Evolutionary conservation across 2,329 filamentous ascomycete species (phyloP).

Genomic region (Xylariaceae sp.): DNA sequence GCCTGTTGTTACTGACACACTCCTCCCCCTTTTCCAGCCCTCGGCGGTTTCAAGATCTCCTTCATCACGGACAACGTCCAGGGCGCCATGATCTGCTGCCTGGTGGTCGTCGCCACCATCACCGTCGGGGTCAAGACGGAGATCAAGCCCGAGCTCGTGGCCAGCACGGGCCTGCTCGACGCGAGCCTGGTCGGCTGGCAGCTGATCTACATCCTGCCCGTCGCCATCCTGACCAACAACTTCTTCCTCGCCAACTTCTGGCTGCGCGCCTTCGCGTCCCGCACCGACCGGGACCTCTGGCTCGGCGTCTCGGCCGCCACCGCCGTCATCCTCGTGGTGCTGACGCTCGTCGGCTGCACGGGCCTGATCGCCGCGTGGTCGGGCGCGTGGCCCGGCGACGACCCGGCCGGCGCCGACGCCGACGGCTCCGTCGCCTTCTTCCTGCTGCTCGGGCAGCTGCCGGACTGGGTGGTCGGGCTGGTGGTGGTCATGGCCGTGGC

Average conservation of each 20-base stretch:
- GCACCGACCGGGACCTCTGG: slow-evolving; percentile 70
- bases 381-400: slow-evolving; percentile 59
- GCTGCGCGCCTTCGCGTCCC: slow-evolving; percentile 75
- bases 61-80: slow-evolving; percentile 81
- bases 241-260: slow-evolving; percentile 82
- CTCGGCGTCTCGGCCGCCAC: slow-evolving; percentile 65
- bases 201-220: slow-evolving; percentile 73
- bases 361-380: slow-evolving; percentile 75
- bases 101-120: slow-evolving; percentile 70
- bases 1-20: no score
- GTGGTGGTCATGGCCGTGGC: slow-evolving; percentile 74
- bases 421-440: slow-evolving; percentile 68
- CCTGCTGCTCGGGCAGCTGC: slow-evolving; percentile 62
- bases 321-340: slow-evolving; percentile 56
- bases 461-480: slow-evolving; percentile 74
- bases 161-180: slow-evolving; percentile 61
- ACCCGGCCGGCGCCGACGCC: slow-evolving; percentile 38
- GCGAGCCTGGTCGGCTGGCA: slow-evolving; percentile 72
- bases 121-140: slow-evolving; percentile 69
- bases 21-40: slow-evolving; percentile 36
- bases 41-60: slow-evolving; percentile 77
- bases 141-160: slow-evolving; percentile 62
- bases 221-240: slow-evolving; percentile 76
- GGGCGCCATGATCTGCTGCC: slow-evolving; percentile 65
- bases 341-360: slow-evolving; percentile 64